phyloP scores from a whole-genome alignment of 495 filamentous ascomycete species.

The Neurospora tetrasperma region DNA sequence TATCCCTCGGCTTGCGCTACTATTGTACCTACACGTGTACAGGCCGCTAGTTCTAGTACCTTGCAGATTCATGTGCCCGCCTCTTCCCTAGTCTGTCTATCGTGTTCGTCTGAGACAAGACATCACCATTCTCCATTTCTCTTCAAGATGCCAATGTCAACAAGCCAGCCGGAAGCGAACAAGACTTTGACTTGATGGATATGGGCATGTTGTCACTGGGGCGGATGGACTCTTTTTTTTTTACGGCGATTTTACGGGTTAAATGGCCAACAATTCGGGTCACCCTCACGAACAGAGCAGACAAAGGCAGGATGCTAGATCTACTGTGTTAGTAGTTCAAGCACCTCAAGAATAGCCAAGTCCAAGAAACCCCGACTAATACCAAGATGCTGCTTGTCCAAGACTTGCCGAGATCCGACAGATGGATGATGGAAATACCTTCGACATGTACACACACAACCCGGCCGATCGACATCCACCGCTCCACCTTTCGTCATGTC shows the following conservation, averaged over 20 bases:
- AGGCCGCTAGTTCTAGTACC: not conserved
- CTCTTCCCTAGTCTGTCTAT: not conserved
- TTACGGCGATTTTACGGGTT: not conserved
- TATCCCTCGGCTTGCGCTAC: not conserved
- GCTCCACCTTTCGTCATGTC: not conserved
- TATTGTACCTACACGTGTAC: not conserved
- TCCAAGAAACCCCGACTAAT: not conserved
- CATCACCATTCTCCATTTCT: not conserved
- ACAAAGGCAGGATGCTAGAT: not conserved
- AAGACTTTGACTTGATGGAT: not conserved
- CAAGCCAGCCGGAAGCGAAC: not conserved
- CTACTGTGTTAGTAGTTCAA: not conserved
- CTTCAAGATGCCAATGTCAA: not conserved
- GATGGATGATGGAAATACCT: not conserved
- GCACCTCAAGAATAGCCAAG: not conserved
- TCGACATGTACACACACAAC: not conserved
- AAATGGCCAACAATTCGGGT: not conserved
- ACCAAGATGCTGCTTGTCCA: not conserved
- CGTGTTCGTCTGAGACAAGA: not conserved
- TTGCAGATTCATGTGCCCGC: not conserved
- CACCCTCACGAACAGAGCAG: not conserved
- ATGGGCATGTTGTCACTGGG: not conserved
- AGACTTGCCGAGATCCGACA: not conserved
- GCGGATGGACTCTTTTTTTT: not conserved
- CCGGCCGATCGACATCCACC: not conserved